A percentile compares a stretch with the other conserved stretches of the same genome.
These are phyloP conservation scores for Pneumocystis carinii DNA, from an alignment of 1,139 yeast genomes.

Conservation along the genomic window DNA sequence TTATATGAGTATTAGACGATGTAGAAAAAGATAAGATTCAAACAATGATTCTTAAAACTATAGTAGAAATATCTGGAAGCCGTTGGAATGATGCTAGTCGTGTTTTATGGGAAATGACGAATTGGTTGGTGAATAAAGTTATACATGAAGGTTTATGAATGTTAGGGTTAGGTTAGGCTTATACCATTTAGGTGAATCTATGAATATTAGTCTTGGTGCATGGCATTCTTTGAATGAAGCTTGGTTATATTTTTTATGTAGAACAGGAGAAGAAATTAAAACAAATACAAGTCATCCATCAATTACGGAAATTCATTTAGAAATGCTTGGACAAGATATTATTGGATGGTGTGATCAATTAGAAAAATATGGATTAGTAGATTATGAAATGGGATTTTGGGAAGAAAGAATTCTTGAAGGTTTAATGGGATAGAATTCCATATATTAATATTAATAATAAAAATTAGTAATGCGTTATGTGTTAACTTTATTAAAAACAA, in stretches of 20 bases:
- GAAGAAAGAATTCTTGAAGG: constrained; percentile 13
- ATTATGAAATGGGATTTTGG: constrained; percentile 14
- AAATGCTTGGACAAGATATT: neutral
- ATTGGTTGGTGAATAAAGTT: neutral
- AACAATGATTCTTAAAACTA: neutral
- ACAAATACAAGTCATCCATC: neutral
- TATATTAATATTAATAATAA: no score
- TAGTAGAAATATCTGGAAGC: neutral
- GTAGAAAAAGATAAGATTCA: neutral
- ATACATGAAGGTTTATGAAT: neutral
- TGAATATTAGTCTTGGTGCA: neutral
- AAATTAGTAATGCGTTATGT: neutral
- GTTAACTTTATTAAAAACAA: neutral
- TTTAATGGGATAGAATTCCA: neutral
- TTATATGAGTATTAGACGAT: neutral
- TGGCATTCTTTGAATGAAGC: neutral
- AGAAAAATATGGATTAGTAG: constrained; percentile 12
- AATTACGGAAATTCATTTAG: neutral
- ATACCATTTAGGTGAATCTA: neutral
- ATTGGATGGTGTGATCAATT: neutral
- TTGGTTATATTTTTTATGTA: neutral
- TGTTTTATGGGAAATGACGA: neutral
- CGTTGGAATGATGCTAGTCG: neutral
- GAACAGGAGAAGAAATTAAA: neutral
- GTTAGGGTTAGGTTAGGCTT: neutral